These are phyloP conservation scores for Serpula lacrymans DNA, from an alignment of 768 basidiomycete species.

Conservation along the genomic window DNA sequence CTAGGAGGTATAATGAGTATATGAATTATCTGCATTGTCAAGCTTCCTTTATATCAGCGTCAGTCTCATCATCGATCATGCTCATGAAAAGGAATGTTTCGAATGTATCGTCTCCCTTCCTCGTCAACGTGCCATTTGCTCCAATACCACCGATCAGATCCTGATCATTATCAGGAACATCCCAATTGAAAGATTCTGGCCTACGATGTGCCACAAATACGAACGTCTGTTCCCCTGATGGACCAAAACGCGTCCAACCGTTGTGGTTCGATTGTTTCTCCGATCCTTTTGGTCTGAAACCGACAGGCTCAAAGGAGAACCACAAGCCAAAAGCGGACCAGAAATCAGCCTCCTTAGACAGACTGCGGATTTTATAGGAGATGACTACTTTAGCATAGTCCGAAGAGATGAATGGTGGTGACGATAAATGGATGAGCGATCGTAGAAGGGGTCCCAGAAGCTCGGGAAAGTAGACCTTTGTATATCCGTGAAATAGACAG, in stretches of 20 bases:
- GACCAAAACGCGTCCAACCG: constrained; percentile 47
- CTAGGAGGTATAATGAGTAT: neutral
- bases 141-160: constrained; percentile 60
- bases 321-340: constrained; percentile 81
- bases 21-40: neutral
- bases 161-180: constrained; percentile 45
- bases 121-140: constrained; percentile 36
- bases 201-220: constrained; percentile 62
- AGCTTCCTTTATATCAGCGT: neutral
- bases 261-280: neutral
- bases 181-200: constrained; percentile 56
- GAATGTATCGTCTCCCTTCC: constrained; percentile 67
- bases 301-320: constrained; percentile 63
- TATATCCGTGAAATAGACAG: constrained; percentile 2
- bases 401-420: constrained; percentile 37
- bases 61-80: constrained; percentile 13
- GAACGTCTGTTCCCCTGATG: constrained; percentile 44
- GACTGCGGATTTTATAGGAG: constrained; percentile 74
- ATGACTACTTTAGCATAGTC: constrained; percentile 43
- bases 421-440: constrained; percentile 69
- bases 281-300: constrained; percentile 22
- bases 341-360: constrained; percentile 69
- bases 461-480: constrained; percentile 82
- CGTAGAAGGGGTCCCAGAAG: constrained; percentile 75
- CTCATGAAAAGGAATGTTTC: constrained; percentile 57